Conservation (phyloP, 1,284 basidiomycete genomes). For the Fomitopsis betulina region DNA sequence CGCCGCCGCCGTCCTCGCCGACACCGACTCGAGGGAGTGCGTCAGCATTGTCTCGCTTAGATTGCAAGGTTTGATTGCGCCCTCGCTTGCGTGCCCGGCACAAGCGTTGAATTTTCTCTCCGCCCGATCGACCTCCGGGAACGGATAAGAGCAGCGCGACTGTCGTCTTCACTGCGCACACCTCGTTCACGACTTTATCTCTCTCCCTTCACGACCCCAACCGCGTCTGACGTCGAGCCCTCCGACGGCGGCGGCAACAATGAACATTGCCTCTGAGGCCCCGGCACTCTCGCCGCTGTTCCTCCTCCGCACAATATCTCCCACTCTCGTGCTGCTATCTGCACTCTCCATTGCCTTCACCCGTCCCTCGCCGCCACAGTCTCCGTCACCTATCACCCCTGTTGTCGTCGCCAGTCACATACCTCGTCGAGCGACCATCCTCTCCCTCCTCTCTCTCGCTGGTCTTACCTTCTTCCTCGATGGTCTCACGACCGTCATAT, state of each 20-base stretch:
- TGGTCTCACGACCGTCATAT: conserved; percentile 63
- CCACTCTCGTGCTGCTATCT: conserved; percentile 54
- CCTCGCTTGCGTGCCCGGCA: conserved; percentile 1
- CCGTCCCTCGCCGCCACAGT: conserved; percentile 39
- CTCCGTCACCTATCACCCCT: conserved; percentile 63
- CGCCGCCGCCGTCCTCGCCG: background rate
- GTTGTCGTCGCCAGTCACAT: conserved; percentile 68
- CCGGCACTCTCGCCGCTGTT: conserved; percentile 36
- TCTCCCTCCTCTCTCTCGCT: conserved; percentile 61
- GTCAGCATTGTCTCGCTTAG: background rate
- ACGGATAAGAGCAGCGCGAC: conserved; percentile 20
- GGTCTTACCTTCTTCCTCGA: conserved; percentile 86
- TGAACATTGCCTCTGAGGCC: conserved; percentile 8
- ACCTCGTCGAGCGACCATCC: conserved; percentile 70
- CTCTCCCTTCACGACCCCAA: conserved; percentile 25
- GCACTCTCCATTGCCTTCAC: conserved; percentile 54
- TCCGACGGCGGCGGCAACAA: conserved; percentile 27
- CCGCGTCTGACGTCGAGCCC: conserved; percentile 25
- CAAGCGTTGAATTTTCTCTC: background rate
- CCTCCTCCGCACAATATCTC: conserved; percentile 57
- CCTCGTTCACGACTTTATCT: conserved; percentile 14
- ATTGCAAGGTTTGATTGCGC: background rate
- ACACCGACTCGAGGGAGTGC: background rate
- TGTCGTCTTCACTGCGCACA: conserved; percentile 17
- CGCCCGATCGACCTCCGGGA: background rate